A percentile compares a stretch with the other conserved stretches of the same genome.
Conservation (phyloP, 805 yeast species). For the Vanderwaltozyma verrucispora region DNA sequence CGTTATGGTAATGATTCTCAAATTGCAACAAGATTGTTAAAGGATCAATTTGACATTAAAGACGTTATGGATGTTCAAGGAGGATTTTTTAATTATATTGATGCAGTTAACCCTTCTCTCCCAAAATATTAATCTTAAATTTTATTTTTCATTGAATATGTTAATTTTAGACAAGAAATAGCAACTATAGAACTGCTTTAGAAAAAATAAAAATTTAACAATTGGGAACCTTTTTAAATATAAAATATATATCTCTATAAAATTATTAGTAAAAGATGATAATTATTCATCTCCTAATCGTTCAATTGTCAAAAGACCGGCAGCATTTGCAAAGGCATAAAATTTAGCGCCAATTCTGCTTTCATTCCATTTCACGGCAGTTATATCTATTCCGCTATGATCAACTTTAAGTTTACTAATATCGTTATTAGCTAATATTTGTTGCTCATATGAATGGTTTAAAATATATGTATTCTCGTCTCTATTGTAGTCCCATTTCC, state of each 20-base stretch:
- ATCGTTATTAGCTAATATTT: constrained; percentile 23
- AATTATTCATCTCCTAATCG: constrained; percentile 6
- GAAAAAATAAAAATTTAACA: too few relatives aligned
- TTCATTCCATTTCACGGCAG: constrained; percentile 51
- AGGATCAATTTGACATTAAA: constrained; percentile 37
- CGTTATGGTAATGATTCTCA: constrained; percentile 90
- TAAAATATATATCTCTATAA: too few relatives aligned
- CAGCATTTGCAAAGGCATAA: constrained; percentile 31
- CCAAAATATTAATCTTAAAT: constrained; percentile 69
- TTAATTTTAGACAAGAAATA: too few relatives aligned
- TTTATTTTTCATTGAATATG: too few relatives aligned
- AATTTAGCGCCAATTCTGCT: constrained; percentile 33
- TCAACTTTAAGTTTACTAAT: constrained; percentile 28
- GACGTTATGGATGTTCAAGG: constrained; percentile 63
- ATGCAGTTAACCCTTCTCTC: constrained; percentile 43
- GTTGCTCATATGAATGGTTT: constrained; percentile 32
- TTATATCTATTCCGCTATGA: constrained; percentile 42
- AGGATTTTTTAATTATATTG: constrained; percentile 65
- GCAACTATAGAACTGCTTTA: too few relatives aligned
- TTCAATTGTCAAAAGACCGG: constrained; percentile 26
- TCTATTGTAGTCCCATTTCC: constrained; percentile 34
- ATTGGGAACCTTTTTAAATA: too few relatives aligned
- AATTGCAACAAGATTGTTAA: constrained; percentile 50
- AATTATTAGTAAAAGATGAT: too few relatives aligned
- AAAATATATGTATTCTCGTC: constrained; percentile 31